phyloP scores from a whole-genome alignment of 164 flowering plant genomes.

The Vitis amurensis region DNA sequence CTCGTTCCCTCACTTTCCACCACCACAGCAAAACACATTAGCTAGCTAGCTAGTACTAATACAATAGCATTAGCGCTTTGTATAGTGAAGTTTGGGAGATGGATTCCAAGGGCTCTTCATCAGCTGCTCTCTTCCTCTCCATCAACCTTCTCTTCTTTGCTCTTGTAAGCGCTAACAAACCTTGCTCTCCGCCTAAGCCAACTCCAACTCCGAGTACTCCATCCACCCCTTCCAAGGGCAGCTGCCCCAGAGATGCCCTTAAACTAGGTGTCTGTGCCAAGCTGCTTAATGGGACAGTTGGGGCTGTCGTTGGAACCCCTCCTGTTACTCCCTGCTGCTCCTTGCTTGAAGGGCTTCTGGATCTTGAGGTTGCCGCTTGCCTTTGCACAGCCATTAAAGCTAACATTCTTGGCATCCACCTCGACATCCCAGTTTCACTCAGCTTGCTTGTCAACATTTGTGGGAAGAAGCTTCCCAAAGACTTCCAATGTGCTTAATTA shows the following conservation, averaged over 20 bases:
- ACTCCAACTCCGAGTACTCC: slow-evolving; percentile 24
- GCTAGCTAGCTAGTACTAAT: no score
- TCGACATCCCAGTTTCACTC: slow-evolving; percentile 36
- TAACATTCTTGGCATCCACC: slow-evolving; percentile 41
- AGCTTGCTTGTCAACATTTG: slow-evolving; percentile 43
- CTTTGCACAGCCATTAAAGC: slow-evolving; percentile 53
- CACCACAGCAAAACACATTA: no score
- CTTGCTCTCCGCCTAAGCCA: slow-evolving; percentile 30
- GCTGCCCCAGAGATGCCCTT: slow-evolving; percentile 47
- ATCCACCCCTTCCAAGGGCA: slow-evolving; percentile 2
- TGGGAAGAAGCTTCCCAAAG: slow-evolving; percentile 31
- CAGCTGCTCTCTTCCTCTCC: slow-evolving; percentile 24
- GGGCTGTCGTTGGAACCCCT: slow-evolving; percentile 32
- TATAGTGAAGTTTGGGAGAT: slow-evolving; percentile 7
- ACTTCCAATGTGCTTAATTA: slow-evolving; percentile 34
- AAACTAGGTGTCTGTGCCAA: slow-evolving; percentile 44
- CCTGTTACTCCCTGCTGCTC: slow-evolving; percentile 36
- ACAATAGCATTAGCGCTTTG: no score
- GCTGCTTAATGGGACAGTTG: slow-evolving; percentile 28
- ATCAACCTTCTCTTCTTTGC: slow-evolving; percentile 34
- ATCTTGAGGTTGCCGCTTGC: slow-evolving; percentile 47
- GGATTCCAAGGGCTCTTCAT: slow-evolving; percentile 27
- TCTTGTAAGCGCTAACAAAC: slow-evolving; percentile 29
- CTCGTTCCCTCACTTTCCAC: no score
- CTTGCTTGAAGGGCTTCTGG: slow-evolving; percentile 35